Conservation (phyloP, 2,329 filamentous ascomycete species). For the Nemania sp. region DNA sequence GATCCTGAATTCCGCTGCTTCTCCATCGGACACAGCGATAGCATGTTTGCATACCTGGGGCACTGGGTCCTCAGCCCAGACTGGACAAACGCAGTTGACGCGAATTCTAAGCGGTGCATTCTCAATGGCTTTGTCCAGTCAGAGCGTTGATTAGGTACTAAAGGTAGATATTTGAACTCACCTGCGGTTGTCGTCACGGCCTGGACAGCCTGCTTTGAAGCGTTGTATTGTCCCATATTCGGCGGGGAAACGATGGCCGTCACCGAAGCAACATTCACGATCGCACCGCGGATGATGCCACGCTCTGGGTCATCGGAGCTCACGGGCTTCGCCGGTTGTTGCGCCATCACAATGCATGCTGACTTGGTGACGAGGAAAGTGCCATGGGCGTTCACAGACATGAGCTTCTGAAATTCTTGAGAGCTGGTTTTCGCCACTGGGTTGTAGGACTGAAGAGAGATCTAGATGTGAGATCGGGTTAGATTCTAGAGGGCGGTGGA, state of each 20-base stretch:
- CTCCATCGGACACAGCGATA: background rate
- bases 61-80: constrained; percentile 37
- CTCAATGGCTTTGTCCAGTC: constrained; percentile 24
- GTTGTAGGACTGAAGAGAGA: background rate
- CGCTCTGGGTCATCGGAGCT: background rate
- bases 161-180: background rate
- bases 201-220: background rate
- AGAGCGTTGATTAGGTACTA: background rate
- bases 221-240: background rate
- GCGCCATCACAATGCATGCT: background rate
- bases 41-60: background rate
- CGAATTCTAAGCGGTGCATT: constrained; percentile 31
- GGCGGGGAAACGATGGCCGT: background rate
- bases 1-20: background rate
- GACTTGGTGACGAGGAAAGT: background rate
- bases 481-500: no score
- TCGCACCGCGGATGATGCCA: background rate
- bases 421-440: background rate
- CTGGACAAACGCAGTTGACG: constrained; percentile 38
- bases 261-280: background rate
- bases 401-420: background rate
- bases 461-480: background rate
- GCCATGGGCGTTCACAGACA: background rate
- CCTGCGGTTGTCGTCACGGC: background rate
- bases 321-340: background rate